Evolutionary conservation across 1,139 yeast genomes (phyloP).

Genomic region (Protomyces inundatus): DNA sequence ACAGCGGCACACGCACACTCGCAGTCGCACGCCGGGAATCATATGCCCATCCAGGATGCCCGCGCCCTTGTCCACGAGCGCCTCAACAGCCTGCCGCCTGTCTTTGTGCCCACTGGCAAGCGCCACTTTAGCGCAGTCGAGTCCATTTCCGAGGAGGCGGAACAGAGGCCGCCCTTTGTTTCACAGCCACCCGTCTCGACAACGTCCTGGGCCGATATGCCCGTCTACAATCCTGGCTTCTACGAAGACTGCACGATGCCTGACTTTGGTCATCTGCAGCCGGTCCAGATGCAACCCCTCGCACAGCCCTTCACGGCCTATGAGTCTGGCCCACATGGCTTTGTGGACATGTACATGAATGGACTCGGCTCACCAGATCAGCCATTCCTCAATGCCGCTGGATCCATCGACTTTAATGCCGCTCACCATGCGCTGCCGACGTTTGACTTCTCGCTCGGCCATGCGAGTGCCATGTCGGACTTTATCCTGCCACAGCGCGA

Average conservation of each 20-base stretch:
- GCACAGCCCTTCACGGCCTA: not conserved
- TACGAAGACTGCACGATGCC: not conserved
- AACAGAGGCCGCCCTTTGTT: not conserved
- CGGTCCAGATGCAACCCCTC: not conserved
- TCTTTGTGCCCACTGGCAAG: not conserved
- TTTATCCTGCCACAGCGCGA: not conserved
- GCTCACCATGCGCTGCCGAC: not conserved
- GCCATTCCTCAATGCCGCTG: not conserved
- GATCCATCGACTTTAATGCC: not conserved
- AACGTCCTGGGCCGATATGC: not conserved
- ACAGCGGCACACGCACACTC: not conserved
- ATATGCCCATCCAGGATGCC: not conserved
- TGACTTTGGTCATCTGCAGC: not conserved
- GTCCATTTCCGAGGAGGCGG: conserved; percentile 8
- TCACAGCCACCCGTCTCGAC: not conserved
- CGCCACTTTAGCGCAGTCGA: not conserved
- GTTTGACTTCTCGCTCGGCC: not conserved
- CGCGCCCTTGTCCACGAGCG: conserved; percentile 9
- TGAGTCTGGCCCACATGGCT: not conserved
- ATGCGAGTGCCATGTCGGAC: not conserved
- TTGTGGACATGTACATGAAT: not conserved
- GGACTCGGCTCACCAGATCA: not conserved
- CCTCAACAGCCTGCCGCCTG: conserved; percentile 17
- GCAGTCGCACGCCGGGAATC: not conserved
- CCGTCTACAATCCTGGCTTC: not conserved